Percentiles rank a stretch among this genome's conserved stretches.
Conservation (phyloP, 495 filamentous ascomycete genomes). For the Physcia stellaris region DNA sequence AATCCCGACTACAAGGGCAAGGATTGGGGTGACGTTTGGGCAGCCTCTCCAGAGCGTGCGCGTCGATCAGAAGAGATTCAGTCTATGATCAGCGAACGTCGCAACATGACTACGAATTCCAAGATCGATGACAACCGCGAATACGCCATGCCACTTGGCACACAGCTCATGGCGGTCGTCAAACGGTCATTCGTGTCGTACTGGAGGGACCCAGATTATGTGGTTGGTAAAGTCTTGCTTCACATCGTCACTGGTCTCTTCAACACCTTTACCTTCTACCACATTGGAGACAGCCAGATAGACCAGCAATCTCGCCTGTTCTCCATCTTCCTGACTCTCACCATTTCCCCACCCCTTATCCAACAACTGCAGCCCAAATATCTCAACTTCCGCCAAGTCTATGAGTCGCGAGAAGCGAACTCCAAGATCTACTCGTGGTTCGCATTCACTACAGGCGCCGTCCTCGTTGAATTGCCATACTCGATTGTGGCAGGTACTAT, state of each 20-base stretch:
- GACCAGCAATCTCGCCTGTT: conserved; percentile 56
- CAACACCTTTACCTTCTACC: conserved; percentile 48
- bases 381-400: conserved; percentile 32
- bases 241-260: conserved; percentile 50
- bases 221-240: conserved; percentile 55
- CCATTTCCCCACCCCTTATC: conserved; percentile 46
- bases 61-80: conserved; percentile 33
- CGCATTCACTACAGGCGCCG: conserved; percentile 33
- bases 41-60: conserved; percentile 29
- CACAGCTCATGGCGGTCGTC: conserved; percentile 35
- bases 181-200: conserved; percentile 42
- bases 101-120: conserved; percentile 17
- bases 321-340: conserved; percentile 59
- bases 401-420: conserved; percentile 31
- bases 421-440: conserved; percentile 41
- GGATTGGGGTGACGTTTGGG: conserved; percentile 51
- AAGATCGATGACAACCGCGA: conserved; percentile 30
- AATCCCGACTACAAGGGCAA: conserved; percentile 47
- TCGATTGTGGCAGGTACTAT: conserved; percentile 33
- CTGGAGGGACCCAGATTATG: conserved; percentile 47
- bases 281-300: conserved; percentile 39
- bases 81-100: conserved; percentile 26
- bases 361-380: conserved; percentile 43
- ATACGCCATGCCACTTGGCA: conserved; percentile 46
- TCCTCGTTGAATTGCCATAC: conserved; percentile 39